phyloP scores from a whole-genome alignment of 1,139 yeast genomes.

The Suhomyces choctaworum region DNA sequence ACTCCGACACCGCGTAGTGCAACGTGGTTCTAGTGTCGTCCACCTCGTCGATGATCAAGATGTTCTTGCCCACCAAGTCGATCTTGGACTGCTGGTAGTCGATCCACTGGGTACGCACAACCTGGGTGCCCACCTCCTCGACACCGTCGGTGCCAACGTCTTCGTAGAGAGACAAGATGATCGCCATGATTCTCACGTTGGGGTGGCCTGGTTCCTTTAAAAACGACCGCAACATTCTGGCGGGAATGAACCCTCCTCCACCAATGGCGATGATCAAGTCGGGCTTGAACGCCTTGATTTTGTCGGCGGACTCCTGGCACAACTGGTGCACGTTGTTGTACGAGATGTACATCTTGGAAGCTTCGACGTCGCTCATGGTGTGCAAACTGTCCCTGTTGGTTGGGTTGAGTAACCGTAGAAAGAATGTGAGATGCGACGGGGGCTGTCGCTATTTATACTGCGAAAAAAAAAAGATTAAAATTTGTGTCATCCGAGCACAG shows the following conservation, averaged over 20 bases:
- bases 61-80: slow-evolving; percentile 70
- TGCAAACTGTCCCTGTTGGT: neutral
- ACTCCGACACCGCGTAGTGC: slow-evolving; percentile 86
- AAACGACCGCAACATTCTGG: slow-evolving; percentile 89
- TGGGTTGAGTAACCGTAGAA: slow-evolving; percentile 8
- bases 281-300: slow-evolving; percentile 66
- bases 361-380: slow-evolving; percentile 33
- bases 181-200: slow-evolving; percentile 91
- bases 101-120: slow-evolving; percentile 93
- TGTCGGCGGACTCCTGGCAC: slow-evolving; percentile 80
- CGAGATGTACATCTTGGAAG: slow-evolving; percentile 72
- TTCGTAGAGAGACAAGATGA: slow-evolving; percentile 87
- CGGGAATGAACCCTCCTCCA: slow-evolving; percentile 97
- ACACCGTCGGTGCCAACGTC: slow-evolving; percentile 60
- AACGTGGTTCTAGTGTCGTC: slow-evolving; percentile 95
- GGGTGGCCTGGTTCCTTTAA: slow-evolving; percentile 83
- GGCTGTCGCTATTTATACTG: slow-evolving; percentile 6
- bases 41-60: slow-evolving; percentile 88
- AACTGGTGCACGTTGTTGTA: slow-evolving; percentile 92
- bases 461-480: slow-evolving; percentile 7
- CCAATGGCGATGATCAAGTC: slow-evolving; percentile 88
- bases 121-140: slow-evolving; percentile 82
- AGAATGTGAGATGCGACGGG: slow-evolving; percentile 4
- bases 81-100: slow-evolving; percentile 66
- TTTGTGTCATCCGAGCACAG: neutral